phyloP scores from a whole-genome alignment of 2,329 filamentous ascomycete genomes.

The Anthostomella pinea region DNA sequence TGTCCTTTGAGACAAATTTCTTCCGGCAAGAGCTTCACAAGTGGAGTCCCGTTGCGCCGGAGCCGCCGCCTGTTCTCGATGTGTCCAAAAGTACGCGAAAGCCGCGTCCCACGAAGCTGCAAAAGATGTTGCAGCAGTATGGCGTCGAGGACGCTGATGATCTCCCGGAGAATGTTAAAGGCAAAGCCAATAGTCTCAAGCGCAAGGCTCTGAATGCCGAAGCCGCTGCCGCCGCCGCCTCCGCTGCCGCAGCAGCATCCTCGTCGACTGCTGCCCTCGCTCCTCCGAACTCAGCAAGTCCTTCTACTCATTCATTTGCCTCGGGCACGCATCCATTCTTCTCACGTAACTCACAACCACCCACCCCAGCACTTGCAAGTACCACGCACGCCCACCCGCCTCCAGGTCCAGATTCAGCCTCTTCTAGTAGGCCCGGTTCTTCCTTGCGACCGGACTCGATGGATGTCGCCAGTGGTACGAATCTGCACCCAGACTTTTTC shows the following conservation, averaged over 20 bases:
- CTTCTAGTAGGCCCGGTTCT: slow-evolving; percentile 33
- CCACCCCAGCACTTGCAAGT: slow-evolving; percentile 35
- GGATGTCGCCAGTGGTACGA: slow-evolving; percentile 35
- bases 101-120: slow-evolving; percentile 91
- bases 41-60: slow-evolving; percentile 85
- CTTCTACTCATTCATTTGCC: slow-evolving; percentile 33
- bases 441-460: slow-evolving; percentile 36
- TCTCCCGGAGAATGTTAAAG: slow-evolving; percentile 76
- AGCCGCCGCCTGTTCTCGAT: slow-evolving; percentile 81
- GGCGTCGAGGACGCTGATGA: slow-evolving; percentile 90
- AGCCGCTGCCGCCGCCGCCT: slow-evolving; percentile 41
- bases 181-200: slow-evolving; percentile 71
- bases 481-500: slow-evolving; percentile 44
- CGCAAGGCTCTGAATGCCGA: slow-evolving; percentile 66
- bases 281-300: slow-evolving; percentile 32
- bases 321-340: slow-evolving; percentile 33
- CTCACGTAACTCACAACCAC: slow-evolving; percentile 35
- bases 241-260: slow-evolving; percentile 21
- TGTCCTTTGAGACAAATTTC: slow-evolving; percentile 94
- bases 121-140: slow-evolving; percentile 87
- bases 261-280: slow-evolving; percentile 16
- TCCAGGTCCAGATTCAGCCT: slow-evolving; percentile 33
- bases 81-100: slow-evolving; percentile 90
- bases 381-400: slow-evolving; percentile 34
- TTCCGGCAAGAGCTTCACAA: slow-evolving; percentile 94